Base-by-base conservation (phyloP, 257 asterid species). In the Parsonsia alboflavescens region DNA sequence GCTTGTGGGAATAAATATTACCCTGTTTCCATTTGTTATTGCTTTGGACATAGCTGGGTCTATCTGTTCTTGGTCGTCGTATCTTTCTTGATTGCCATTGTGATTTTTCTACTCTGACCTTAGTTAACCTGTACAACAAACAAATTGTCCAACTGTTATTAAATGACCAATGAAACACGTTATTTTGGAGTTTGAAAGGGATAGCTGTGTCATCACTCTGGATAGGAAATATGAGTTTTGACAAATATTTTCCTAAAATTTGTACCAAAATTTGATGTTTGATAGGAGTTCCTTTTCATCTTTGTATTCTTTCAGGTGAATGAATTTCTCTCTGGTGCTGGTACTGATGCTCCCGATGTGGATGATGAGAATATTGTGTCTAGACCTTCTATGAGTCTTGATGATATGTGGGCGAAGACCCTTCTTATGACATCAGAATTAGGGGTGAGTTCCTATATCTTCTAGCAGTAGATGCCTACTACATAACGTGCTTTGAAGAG, bases 321-420 rank as follows among this genome's bases (percentile, higher is more conserved):
- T 81, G 98, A 95, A 84, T 95, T 92, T 83, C 89, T 95, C 75
- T 93, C 97, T 85, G 99, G 99, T 84, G 98, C 96, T 77, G 99
- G 99, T 72, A 90, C 99, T 59, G 98, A 95, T 87, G 99, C 99
- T 71, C 99, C 99, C 65, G 99, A 95, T 79, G 99, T 95, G 73
- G 99, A 95, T 82, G 98, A 92, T 73, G 97, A 95, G 84, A 90
- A 95, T 84, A 79, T 86, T 76, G 84, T 87, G 73, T 88, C 99
- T 72, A 89, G 99, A 78, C 96, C 93, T 78, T 95, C 99, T 66
- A 89, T 87, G 89, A 95, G 96, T 83, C 92, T 92, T 73, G 98
- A 95, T 80, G 99, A 95, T 86, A 90, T 95, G 99, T 95, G 99
- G 99, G 99, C 99, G 57, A 95, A 95, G 91, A 90, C 98, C 44